Percentiles rank a stretch among this genome's conserved stretches.
Evolutionary conservation across 495 filamentous ascomycete species (phyloP).

Genomic region (Lindgomyces ingoldianus): DNA sequence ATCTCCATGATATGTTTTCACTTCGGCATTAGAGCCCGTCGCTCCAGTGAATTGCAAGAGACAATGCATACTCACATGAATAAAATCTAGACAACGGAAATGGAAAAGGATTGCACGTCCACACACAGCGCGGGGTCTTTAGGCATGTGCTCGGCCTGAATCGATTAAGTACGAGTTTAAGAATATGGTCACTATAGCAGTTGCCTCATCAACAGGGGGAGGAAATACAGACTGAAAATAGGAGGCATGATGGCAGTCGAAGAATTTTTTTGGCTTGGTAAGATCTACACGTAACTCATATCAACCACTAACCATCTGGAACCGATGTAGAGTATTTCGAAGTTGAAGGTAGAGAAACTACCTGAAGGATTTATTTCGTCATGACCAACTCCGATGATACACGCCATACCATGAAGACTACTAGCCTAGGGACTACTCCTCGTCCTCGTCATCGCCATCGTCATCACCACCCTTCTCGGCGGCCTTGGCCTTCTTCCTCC

Average conservation of each 20-base stretch:
- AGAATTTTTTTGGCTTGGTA: constrained; percentile 9
- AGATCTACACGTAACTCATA: constrained; percentile 4
- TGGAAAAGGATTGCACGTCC: too few species aligned
- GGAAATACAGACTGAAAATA: not conserved
- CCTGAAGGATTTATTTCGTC: constrained; percentile 13
- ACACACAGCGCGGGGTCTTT: too few species aligned
- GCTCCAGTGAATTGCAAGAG: too few species aligned
- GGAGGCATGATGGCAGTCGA: not conserved
- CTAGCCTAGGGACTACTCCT: constrained; percentile 62
- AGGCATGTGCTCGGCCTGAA: too few species aligned
- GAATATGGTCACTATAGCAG: too few species aligned
- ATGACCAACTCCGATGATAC: constrained; percentile 27
- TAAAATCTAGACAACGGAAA: too few species aligned
- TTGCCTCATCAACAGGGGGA: too few species aligned
- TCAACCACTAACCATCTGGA: constrained; percentile 12
- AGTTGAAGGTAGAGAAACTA: constrained; percentile 4
- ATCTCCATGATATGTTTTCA: too few species aligned
- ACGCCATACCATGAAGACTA: constrained; percentile 11
- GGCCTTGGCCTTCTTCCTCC: constrained; percentile 98
- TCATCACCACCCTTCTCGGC: constrained; percentile 86
- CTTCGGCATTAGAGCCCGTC: too few species aligned
- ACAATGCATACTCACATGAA: too few species aligned
- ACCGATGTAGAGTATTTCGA: constrained; percentile 12
- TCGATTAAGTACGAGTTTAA: too few species aligned
- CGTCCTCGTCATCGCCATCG: constrained; percentile 83